These are phyloP conservation scores for Sporobolomyces phaffii DNA, from an alignment of 768 basidiomycete species.

Conservation along the genomic window DNA sequence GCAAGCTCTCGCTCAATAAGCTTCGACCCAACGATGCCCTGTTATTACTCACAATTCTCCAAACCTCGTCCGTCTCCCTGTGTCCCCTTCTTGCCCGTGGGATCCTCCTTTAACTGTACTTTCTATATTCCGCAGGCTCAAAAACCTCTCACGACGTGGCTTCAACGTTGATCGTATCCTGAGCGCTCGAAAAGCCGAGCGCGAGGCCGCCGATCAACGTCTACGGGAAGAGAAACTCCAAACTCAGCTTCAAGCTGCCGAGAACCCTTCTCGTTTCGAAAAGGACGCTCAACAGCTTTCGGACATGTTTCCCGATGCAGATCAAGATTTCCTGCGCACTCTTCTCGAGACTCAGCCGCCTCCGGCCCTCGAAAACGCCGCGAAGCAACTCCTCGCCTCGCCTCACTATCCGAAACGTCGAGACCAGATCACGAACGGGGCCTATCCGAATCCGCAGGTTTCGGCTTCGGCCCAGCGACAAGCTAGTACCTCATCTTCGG, in stretches of 20 bases:
- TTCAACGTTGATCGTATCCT: constrained; percentile 92
- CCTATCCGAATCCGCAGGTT: background rate
- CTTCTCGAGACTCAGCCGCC: constrained; percentile 28
- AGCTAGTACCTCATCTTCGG: background rate
- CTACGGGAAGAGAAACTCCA: constrained; percentile 23
- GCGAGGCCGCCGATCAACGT: constrained; percentile 42
- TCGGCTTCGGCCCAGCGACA: background rate
- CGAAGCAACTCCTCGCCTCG: constrained; percentile 28
- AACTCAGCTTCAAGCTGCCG: constrained; percentile 21
- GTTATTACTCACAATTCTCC: constrained; percentile 85
- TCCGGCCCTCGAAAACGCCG: constrained; percentile 38
- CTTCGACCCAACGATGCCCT: constrained; percentile 80
- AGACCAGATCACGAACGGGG: background rate
- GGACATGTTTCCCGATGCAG: constrained; percentile 42
- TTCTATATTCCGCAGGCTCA: constrained; percentile 52
- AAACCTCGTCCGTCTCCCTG: constrained; percentile 63
- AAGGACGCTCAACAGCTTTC: background rate
- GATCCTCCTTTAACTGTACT: too few species aligned
- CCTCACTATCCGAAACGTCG: constrained; percentile 23
- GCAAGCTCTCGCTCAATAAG: constrained; percentile 67
- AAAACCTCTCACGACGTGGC: constrained; percentile 70
- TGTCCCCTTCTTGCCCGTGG: too few species aligned
- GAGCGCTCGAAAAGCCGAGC: constrained; percentile 68
- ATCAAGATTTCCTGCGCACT: constrained; percentile 27
- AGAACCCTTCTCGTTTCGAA: background rate